Evolutionary conservation across 345 rosid genomes (phyloP).

Genomic region (Sonneratia caseolaris): DNA sequence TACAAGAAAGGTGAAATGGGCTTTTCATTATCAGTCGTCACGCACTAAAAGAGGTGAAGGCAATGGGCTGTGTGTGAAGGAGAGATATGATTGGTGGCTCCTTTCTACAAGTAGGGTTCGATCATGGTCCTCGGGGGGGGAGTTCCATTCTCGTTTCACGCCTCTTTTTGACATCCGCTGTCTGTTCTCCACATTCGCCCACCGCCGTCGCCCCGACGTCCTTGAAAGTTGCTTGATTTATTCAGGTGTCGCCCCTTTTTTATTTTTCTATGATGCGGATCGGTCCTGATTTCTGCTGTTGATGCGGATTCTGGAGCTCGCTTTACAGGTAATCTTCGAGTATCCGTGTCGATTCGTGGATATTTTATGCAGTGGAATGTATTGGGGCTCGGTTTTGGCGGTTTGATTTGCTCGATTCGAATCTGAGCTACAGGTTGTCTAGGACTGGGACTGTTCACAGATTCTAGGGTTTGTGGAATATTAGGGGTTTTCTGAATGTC

Average conservation of each 20-base stretch:
- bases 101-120: constrained; percentile 2
- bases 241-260: not conserved
- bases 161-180: not conserved
- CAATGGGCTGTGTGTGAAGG: constrained; percentile 1
- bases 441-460: not conserved
- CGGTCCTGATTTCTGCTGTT: constrained; percentile 1
- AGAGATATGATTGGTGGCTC: not conserved
- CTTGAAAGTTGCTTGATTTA: not conserved
- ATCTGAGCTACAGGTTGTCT: not conserved
- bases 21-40: not conserved
- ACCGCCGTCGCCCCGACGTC: not conserved
- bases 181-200: not conserved
- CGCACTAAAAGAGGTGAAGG: constrained; percentile 1
- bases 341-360: not conserved
- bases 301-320: constrained; percentile 4
- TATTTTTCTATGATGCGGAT: not conserved
- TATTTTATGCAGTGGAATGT: not conserved
- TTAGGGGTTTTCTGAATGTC: not conserved
- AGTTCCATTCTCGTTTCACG: too few relatives aligned
- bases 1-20: constrained; percentile 3
- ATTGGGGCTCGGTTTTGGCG: not conserved
- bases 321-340: constrained; percentile 5
- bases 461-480: not conserved
- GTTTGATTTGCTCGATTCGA: not conserved
- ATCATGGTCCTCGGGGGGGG: not conserved